A percentile compares a stretch with the other conserved stretches of the same genome.
Evolutionary conservation across 106 monocot species (phyloP).

Genomic region (Alisma plantagoaquatica): DNA sequence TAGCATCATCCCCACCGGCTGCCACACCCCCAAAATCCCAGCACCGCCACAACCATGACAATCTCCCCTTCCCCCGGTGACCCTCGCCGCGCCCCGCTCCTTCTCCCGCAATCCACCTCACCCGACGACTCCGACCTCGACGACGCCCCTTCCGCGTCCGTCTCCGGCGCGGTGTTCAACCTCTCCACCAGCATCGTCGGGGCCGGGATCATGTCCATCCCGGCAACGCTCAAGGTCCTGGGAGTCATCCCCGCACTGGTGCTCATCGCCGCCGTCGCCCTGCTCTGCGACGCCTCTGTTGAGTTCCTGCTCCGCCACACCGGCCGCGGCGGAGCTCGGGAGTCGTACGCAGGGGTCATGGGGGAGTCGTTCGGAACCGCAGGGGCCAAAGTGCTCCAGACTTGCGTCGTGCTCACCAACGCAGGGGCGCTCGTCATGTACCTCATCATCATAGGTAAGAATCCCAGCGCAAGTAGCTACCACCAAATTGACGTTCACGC

Average conservation of each 20-base stretch:
- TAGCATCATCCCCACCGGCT: too few relatives aligned
- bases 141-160: conserved; percentile 26
- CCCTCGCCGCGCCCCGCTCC: neutral
- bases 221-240: conserved; percentile 68
- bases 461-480: too few relatives aligned
- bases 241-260: conserved; percentile 53
- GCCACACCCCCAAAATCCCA: too few relatives aligned
- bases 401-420: conserved; percentile 26
- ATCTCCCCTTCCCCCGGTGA: too few relatives aligned
- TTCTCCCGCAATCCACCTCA: neutral
- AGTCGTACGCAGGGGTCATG: conserved; percentile 37
- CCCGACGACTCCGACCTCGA: too few relatives aligned
- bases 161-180: conserved; percentile 84
- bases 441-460: conserved; percentile 64
- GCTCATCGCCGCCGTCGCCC: conserved; percentile 44
- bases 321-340: neutral
- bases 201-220: conserved; percentile 93
- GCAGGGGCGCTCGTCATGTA: conserved; percentile 39
- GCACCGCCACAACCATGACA: too few relatives aligned
- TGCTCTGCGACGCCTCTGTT: conserved; percentile 49
- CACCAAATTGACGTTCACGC: too few relatives aligned
- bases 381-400: conserved; percentile 22
- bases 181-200: conserved; percentile 85
- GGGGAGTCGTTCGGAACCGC: conserved; percentile 27
- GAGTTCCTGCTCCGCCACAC: conserved; percentile 78